Conservation (phyloP, 2,329 filamentous ascomycete species). For the Talaromyces rugulosus region DNA sequence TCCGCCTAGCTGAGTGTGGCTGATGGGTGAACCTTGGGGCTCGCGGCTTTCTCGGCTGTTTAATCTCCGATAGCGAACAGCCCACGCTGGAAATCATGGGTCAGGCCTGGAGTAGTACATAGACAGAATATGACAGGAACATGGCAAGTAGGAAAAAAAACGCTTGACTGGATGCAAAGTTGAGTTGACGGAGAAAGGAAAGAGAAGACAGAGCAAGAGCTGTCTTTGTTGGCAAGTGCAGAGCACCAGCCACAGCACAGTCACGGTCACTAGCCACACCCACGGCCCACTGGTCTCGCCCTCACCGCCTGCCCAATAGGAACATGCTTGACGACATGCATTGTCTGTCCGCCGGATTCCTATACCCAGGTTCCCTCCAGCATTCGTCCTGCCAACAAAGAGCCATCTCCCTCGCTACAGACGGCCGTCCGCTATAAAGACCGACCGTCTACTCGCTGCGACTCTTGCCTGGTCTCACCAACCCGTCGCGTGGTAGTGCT, state of each 20-base stretch:
- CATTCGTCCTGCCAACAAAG: background rate
- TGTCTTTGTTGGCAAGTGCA: background rate
- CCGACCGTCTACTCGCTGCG: background rate
- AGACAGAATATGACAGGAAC: background rate
- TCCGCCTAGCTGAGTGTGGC: background rate
- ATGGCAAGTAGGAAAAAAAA: background rate
- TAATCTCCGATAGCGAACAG: background rate
- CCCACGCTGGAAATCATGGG: background rate
- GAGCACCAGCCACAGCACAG: background rate
- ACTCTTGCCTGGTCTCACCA: background rate
- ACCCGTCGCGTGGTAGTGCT: background rate
- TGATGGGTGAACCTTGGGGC: background rate
- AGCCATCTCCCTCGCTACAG: background rate
- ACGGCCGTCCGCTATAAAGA: background rate
- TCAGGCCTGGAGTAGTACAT: background rate
- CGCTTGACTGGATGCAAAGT: background rate
- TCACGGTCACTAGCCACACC: background rate
- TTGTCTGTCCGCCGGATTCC: background rate
- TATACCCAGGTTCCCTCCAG: background rate
- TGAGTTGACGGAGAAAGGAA: background rate
- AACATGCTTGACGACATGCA: background rate
- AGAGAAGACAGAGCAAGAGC: background rate
- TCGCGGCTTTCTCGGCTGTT: background rate
- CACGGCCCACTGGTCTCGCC: background rate
- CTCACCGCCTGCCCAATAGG: background rate